phyloP scores from a whole-genome alignment of 257 asterid genomes.

The Primulina huaijiensis region DNA sequence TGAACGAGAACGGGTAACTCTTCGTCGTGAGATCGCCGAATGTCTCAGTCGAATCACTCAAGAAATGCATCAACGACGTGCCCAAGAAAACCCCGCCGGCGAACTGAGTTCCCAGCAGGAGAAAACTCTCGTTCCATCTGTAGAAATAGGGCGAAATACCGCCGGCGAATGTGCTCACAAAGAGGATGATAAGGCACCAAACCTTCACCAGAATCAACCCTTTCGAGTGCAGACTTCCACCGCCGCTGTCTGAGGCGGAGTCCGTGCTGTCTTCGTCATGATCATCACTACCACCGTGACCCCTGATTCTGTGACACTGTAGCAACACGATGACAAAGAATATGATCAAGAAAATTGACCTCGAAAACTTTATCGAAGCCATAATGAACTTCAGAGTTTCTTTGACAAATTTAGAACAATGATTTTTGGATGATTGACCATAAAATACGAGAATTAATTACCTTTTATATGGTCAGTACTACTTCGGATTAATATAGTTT shows the following conservation, averaged over 20 bases:
- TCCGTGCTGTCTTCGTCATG: constrained; percentile 22
- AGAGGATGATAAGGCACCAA: constrained; percentile 66
- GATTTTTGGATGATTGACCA: background rate
- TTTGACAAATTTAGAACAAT: background rate
- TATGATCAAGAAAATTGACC: constrained; percentile 48
- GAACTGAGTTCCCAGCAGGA: constrained; percentile 74
- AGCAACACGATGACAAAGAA: constrained; percentile 29
- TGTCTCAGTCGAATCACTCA: constrained; percentile 57
- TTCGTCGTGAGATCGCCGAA: constrained; percentile 47
- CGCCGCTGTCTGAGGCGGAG: constrained; percentile 3
- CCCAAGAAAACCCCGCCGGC: constrained; percentile 90
- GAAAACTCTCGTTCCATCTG: constrained; percentile 79
- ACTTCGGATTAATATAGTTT: background rate
- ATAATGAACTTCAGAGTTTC: background rate
- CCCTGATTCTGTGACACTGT: constrained; percentile 32
- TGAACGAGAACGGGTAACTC: constrained; percentile 68
- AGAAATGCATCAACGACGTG: constrained; percentile 82
- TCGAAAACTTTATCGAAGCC: constrained; percentile 28
- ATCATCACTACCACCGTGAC: constrained; percentile 53
- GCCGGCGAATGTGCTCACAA: constrained; percentile 60
- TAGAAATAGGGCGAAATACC: constrained; percentile 78
- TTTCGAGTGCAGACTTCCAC: constrained; percentile 28
- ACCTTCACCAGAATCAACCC: constrained; percentile 64
- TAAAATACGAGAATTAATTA: background rate
- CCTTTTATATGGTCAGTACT: background rate